Conservation (phyloP, 169 alveolate species). For the Plasmodium reichenowi region DNA sequence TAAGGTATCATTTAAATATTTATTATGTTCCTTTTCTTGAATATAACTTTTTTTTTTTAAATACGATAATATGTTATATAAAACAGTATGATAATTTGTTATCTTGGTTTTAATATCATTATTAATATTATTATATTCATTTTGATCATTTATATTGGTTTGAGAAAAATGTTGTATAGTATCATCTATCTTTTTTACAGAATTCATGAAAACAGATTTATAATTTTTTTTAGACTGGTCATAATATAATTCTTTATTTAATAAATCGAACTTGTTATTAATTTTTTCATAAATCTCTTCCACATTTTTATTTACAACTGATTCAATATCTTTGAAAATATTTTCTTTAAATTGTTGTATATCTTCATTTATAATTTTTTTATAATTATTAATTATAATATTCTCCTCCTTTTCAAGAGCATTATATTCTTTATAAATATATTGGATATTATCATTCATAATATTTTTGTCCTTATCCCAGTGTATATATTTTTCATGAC, state of each 20-base stretch:
- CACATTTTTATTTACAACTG: conserved; percentile 17
- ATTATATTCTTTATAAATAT: conserved; percentile 19
- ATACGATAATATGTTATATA: conserved; percentile 11
- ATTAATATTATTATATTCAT: not conserved
- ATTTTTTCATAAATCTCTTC: conserved; percentile 2
- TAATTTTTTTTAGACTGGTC: not conserved
- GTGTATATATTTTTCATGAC: conserved; percentile 2
- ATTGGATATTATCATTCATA: not conserved
- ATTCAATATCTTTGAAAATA: conserved; percentile 22
- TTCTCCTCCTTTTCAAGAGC: conserved; percentile 11
- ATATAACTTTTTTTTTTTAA: not conserved
- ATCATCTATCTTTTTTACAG: conserved; percentile 4
- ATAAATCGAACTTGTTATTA: conserved; percentile 1
- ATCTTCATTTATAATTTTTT: conserved; percentile 13
- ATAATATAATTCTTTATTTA: conserved; percentile 12
- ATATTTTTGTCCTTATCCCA: not conserved
- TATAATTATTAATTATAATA: conserved; percentile 8
- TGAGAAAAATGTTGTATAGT: not conserved
- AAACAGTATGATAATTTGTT: not conserved
- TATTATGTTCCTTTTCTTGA: conserved; percentile 11
- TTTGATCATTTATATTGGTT: not conserved
- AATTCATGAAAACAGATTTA: conserved; percentile 15
- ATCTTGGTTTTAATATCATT: not conserved
- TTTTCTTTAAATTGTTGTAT: conserved; percentile 15
- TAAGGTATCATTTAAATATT: conserved; percentile 1